Conservation (phyloP, 805 yeast species). For the Isabelozyma gotoi region DNA sequence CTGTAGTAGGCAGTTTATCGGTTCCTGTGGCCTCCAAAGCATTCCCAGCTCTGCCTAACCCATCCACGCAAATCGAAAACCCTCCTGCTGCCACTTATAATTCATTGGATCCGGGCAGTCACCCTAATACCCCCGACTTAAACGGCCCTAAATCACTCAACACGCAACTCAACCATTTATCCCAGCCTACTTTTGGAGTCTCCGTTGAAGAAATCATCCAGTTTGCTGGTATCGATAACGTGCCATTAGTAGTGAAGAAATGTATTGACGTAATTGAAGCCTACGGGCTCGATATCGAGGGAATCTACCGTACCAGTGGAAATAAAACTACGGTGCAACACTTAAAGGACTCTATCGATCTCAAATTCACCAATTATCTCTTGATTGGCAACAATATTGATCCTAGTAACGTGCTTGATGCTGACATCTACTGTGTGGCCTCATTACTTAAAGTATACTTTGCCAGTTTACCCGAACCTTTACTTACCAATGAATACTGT, state of each 20-base stretch:
- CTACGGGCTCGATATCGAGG: conserved; percentile 83
- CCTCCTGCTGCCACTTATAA: conserved; percentile 10
- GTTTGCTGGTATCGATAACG: conserved; percentile 81
- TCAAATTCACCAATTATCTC: conserved; percentile 65
- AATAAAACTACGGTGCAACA: conserved; percentile 72
- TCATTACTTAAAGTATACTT: conserved; percentile 83
- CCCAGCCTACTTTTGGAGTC: conserved; percentile 70
- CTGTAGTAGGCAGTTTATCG: background rate
- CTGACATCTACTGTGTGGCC: conserved; percentile 86
- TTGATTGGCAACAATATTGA: conserved; percentile 42
- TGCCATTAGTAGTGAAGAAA: conserved; percentile 85
- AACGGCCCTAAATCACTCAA: conserved; percentile 35
- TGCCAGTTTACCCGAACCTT: conserved; percentile 81
- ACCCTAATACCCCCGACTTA: conserved; percentile 28
- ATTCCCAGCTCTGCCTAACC: background rate
- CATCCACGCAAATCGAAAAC: conserved; percentile 2
- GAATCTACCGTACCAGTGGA: conserved; percentile 86
- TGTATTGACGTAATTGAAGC: conserved; percentile 85
- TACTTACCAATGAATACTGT: conserved; percentile 65
- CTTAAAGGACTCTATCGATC: conserved; percentile 67
- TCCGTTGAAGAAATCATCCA: conserved; percentile 76
- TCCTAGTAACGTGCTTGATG: conserved; percentile 54
- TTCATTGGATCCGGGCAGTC: conserved; percentile 36
- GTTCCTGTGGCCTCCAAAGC: background rate
- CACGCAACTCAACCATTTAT: conserved; percentile 10